Conservation (phyloP, 176 grass and related monocot species). For the sorghum (Sorghum bicolor) region DNA sequence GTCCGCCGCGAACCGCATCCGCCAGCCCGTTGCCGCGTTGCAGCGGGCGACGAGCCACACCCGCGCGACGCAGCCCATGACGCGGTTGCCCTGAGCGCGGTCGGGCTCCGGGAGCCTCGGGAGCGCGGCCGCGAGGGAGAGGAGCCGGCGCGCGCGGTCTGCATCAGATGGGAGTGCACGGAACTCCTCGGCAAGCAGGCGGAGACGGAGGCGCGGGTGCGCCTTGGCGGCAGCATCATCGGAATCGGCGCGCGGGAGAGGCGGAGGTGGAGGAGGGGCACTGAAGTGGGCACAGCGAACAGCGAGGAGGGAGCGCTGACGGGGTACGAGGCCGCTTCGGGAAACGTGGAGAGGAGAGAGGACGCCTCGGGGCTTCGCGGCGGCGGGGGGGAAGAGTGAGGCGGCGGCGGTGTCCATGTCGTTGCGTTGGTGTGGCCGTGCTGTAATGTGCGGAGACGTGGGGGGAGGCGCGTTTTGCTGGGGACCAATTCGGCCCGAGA, state of each 20-base stretch:
- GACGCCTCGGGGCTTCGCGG: not conserved
- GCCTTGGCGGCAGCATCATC: not conserved
- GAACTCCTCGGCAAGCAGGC: slow-evolving; percentile 62
- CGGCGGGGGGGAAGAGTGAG: slow-evolving; percentile 2
- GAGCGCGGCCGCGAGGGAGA: slow-evolving; percentile 54
- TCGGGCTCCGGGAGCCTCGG: slow-evolving; percentile 55
- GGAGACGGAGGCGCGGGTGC: slow-evolving; percentile 34
- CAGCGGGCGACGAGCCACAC: slow-evolving; percentile 38
- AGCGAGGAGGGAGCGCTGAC: slow-evolving; percentile 16
- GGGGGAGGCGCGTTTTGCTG: not conserved
- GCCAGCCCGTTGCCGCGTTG: slow-evolving; percentile 29
- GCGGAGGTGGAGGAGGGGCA: slow-evolving; percentile 13
- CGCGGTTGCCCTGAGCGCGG: slow-evolving; percentile 62
- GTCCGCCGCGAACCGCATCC: slow-evolving; percentile 82
- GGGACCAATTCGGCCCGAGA: not conserved
- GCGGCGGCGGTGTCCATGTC: slow-evolving; percentile 44
- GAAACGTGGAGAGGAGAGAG: not conserved
- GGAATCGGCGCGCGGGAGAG: slow-evolving; percentile 27
- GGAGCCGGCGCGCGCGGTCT: slow-evolving; percentile 62
- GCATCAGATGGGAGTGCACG: slow-evolving; percentile 46
- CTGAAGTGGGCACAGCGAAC: slow-evolving; percentile 42
- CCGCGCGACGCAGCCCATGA: slow-evolving; percentile 88
- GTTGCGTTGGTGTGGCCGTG: not conserved
- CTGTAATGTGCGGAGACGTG: not conserved
- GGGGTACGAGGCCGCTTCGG: not conserved